phyloP scores from a whole-genome alignment of 2,329 filamentous ascomycete genomes.

The Fusarium pseudocircinatum region DNA sequence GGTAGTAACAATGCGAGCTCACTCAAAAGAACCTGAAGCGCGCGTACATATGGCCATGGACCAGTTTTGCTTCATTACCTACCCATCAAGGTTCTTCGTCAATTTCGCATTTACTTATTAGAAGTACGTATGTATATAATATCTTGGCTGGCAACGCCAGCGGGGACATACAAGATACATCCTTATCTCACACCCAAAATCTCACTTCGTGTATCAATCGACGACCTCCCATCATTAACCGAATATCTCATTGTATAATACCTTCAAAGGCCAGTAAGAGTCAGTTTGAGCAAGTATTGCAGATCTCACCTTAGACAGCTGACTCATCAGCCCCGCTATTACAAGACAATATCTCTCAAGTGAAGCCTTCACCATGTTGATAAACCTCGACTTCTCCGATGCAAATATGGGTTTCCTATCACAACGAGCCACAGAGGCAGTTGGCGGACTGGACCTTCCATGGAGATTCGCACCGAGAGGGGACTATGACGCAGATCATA shows the following conservation, averaged over 20 bases:
- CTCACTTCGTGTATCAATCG: neutral
- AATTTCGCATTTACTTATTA: neutral
- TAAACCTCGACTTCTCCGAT: conserved; percentile 15
- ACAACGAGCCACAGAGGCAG: conserved; percentile 38
- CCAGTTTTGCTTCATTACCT: neutral
- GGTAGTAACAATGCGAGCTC: neutral
- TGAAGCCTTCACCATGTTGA: conserved; percentile 17
- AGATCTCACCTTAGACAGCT: neutral
- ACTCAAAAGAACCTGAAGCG: neutral
- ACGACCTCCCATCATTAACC: neutral
- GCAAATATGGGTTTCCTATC: conserved; percentile 32
- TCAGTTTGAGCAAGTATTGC: neutral
- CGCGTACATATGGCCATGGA: no score
- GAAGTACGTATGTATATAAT: neutral
- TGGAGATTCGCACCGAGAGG: conserved; percentile 48
- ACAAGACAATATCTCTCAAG: neutral
- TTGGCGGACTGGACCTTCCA: conserved; percentile 40
- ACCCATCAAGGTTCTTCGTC: conserved; percentile 13
- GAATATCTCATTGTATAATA: neutral
- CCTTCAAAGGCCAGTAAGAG: neutral
- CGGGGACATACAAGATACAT: neutral
- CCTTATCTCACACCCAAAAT: neutral
- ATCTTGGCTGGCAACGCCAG: neutral
- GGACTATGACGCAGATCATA: conserved; percentile 51
- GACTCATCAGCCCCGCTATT: conserved; percentile 28